Conservation (phyloP, 768 basidiomycete genomes). For the Tephrocybe rancida region DNA sequence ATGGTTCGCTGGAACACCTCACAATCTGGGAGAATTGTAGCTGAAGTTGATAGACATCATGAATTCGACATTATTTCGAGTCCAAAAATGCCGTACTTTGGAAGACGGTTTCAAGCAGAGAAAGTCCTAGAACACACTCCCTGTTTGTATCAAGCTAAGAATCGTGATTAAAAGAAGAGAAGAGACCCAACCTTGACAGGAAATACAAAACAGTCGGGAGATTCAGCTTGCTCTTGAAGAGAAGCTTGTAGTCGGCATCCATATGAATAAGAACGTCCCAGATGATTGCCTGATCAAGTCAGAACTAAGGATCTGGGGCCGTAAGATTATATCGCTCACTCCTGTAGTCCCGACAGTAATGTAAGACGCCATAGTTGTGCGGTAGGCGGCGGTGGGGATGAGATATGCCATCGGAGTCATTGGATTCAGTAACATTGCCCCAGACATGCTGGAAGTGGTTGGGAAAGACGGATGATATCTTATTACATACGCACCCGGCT, state of each 20-base stretch:
- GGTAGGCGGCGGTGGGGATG: background rate
- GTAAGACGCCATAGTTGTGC: slow-evolving; percentile 7
- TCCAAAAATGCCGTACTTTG: slow-evolving; percentile 1
- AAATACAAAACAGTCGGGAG: slow-evolving; percentile 5
- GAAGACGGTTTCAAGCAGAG: slow-evolving; percentile 7
- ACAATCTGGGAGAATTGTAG: slow-evolving; percentile 1
- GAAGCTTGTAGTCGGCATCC: slow-evolving; percentile 5
- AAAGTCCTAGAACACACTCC: slow-evolving; percentile 1
- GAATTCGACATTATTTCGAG: background rate
- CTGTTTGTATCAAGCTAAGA: background rate
- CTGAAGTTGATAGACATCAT: background rate
- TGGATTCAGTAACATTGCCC: background rate
- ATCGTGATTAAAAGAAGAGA: too few relatives aligned
- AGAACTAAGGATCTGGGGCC: background rate
- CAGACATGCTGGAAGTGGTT: background rate
- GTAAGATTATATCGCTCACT: background rate
- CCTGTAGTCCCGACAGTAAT: slow-evolving; percentile 5
- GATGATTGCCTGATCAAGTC: slow-evolving; percentile 1
- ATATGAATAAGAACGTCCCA: slow-evolving; percentile 9
- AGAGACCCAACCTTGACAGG: slow-evolving; percentile 1
- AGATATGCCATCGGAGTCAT: slow-evolving; percentile 11
- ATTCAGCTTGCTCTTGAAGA: slow-evolving; percentile 3
- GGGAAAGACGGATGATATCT: background rate
- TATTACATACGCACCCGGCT: too few relatives aligned
- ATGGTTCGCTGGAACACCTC: background rate